Base-by-base conservation (phyloP, 768 basidiomycete species). In the Albatrellus ellisii region DNA sequence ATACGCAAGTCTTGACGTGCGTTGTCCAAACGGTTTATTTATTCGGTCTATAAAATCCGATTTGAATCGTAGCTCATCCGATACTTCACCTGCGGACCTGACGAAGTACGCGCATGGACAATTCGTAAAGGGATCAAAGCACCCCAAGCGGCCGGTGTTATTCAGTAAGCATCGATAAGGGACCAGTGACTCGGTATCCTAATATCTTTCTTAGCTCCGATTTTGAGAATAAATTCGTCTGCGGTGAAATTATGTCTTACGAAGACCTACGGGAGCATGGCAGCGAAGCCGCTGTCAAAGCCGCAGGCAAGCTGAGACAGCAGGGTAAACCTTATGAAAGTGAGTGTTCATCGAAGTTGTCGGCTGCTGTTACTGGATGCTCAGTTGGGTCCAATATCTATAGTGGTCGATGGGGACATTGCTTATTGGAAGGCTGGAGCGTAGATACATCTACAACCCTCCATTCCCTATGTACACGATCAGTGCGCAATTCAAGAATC, bases 21-120 rank as follows among this genome's bases (percentile, higher is more conserved):
- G 75, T 67, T 21, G 38, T 27, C 8, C 4, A 10, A 15, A 6
- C 26, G 32, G 40, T 21, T 12, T 25, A 26, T 26, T 2, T 25
- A 4, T 33, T 24, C 14, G 24, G 6, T 26, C 14, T 29, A 20
- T 32, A 24, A 20, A 21, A 12, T 28, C 38, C 34, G 31, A 39
- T 27, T 21, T 20, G 22, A 11, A 35, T 4, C 45, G 20, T 50
- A 90, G 81, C 73, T 95, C 39, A 94, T 92, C 54, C 83, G 87
- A 12, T 95, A 95, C 68, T 95, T 95, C 66, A 99, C 95, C 14
- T 92, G 88, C 55, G 95, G 95, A 9, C 92, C 92, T 2, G 83
- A 85, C 51, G 94, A 97, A 65, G 91, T 97, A 7, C 83, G 95
- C 41, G 94, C 94, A 6, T 99, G 95, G 95, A 98, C 92, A 1